These are phyloP conservation scores for Dictyostelium citrinum DNA, from an alignment of 78 protist genomes.

Conservation along the genomic window DNA sequence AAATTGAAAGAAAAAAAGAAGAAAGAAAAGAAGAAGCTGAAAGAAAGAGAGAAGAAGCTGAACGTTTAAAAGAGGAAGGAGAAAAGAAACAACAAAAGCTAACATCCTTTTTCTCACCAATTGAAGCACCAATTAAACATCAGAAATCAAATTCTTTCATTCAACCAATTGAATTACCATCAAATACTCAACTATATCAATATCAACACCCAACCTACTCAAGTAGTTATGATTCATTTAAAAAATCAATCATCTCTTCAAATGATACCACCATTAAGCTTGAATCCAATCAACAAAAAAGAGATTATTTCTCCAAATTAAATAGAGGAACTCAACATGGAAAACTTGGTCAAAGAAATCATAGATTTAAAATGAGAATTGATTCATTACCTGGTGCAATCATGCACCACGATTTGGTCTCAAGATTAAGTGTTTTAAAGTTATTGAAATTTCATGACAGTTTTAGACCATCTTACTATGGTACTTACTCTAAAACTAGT, in stretches of 20 bases:
- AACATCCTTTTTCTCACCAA: conserved; percentile 28
- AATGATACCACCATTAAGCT: not conserved
- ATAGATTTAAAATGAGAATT: not conserved
- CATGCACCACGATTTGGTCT: conserved; percentile 22
- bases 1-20: not conserved
- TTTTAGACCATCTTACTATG: conserved; percentile 54
- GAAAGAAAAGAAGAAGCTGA: conserved; percentile 8
- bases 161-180: conserved; percentile 63
- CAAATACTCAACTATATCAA: not conserved
- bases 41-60: conserved; percentile 7
- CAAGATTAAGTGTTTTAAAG: not conserved
- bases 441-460: conserved; percentile 49
- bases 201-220: not conserved
- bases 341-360: conserved; percentile 1
- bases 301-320: not conserved
- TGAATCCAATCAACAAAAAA: not conserved
- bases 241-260: not conserved
- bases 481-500: conserved; percentile 11
- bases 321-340: not conserved
- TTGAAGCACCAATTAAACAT: not conserved
- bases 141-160: not conserved
- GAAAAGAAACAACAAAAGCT: conserved; percentile 48
- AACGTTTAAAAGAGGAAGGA: not conserved
- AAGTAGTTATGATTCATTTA: not conserved
- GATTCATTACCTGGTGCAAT: conserved; percentile 36